phyloP scores from a whole-genome alignment of 23 red algal genomes.

The Chondrus crispus region DNA sequence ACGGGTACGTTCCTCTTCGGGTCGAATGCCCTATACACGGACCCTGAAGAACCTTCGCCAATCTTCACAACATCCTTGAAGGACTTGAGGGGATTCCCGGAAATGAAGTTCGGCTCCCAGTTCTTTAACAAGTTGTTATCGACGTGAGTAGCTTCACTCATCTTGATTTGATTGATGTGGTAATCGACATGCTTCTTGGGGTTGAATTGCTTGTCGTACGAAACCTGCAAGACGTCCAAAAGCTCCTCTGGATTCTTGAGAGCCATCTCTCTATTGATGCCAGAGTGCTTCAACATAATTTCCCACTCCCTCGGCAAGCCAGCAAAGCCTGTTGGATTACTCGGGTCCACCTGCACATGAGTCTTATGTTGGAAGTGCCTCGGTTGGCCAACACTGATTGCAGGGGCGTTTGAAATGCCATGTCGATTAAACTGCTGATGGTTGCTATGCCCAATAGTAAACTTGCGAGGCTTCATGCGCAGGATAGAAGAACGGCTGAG shows the following conservation, averaged over 20 bases:
- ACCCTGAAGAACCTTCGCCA: conserved; percentile 85
- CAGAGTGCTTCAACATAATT: conserved; percentile 69
- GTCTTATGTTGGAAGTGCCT: conserved; percentile 75
- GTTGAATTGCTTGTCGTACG: conserved; percentile 55
- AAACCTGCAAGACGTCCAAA: conserved; percentile 81
- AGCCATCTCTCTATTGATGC: conserved; percentile 76
- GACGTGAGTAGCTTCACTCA: conserved; percentile 31
- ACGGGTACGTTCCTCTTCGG: conserved; percentile 31
- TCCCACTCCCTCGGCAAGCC: conserved; percentile 93
- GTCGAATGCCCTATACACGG: conserved; percentile 76
- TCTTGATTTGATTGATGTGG: conserved; percentile 43
- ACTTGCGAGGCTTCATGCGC: conserved; percentile 14
- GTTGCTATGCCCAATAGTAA: neutral
- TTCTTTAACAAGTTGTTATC: conserved; percentile 36
- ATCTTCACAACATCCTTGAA: conserved; percentile 80
- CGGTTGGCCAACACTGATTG: conserved; percentile 67
- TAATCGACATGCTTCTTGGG: conserved; percentile 32
- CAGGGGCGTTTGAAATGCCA: neutral
- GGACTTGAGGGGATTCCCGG: conserved; percentile 71
- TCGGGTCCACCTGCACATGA: conserved; percentile 68
- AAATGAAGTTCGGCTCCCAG: conserved; percentile 63
- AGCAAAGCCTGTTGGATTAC: conserved; percentile 76
- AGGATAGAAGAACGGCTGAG: conserved; percentile 30
- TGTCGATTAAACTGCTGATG: neutral
- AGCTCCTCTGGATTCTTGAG: conserved; percentile 73